Base-by-base conservation (phyloP, 2,329 filamentous ascomycete species). In the Aspergillus tubingensis region DNA sequence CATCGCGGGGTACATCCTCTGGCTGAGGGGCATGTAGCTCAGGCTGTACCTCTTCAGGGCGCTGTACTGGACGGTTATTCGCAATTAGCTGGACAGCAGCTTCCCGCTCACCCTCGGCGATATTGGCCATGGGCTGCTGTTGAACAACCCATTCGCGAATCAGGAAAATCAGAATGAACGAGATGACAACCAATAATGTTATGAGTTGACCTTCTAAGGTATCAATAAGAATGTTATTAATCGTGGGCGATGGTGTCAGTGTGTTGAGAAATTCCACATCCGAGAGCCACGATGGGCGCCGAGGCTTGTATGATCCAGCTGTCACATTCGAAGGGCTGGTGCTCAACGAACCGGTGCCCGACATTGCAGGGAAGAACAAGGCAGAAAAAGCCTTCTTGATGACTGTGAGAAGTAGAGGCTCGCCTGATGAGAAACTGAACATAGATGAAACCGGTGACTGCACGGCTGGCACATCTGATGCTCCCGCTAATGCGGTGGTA, bases 91-190 rank as follows among this genome's bases (percentile, higher is more conserved):
- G 81, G n/a, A 77, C 77, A 7, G 80, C 84, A 10, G 83, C 86
- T 70, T 77, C 80, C 62, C 75, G 81, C 70, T 73, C 79, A 8
- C 72, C 74, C 65, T 77, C 88, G 0, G 87, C 89, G 81, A 95
- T 88, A 69, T 96, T 96, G 67, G 95, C 89, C 65, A 93, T 89
- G 5, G 94, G 95, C 72, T 99, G 95, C 74, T 99, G 95, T 74
- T 99, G 95, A 8, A 99, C 92, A 54, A 99, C 95, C 85, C 96
- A 99, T 78, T 99, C 95, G 50, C 96, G 83, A 50, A 99, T 97
- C 3, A 99, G 79, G 67, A 99, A 99, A 44, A 99, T 88, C n/a
- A 99, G 80, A 61, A 99, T 97, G 76, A 98, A 99, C 60, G 90
- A 92, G 48, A 96, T 85, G 7, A 99, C 94, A 54, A 98, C 91